These are phyloP conservation scores for Drosera capensis DNA, from an alignment of 148 eudicot genomes.

Conservation along the genomic window DNA sequence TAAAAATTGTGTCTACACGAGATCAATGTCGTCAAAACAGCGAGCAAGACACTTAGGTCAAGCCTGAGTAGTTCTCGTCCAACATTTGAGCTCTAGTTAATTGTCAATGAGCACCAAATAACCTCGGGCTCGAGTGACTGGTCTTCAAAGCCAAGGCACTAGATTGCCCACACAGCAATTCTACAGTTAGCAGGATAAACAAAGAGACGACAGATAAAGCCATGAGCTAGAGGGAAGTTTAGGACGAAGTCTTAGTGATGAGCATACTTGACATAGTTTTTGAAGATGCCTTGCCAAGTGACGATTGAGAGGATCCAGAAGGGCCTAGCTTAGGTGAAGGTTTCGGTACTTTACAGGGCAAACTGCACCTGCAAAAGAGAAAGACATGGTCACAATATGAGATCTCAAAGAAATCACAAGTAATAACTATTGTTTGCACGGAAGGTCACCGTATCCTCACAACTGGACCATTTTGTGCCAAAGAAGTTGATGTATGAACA, in stretches of 20 bases:
- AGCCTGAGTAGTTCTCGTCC: no score
- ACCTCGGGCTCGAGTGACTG: no score
- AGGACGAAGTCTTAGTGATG: not conserved
- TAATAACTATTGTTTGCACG: not conserved
- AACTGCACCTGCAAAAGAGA: conserved; percentile 26
- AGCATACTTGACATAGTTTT: conserved; percentile 50
- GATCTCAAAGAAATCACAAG: not conserved
- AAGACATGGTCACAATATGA: not conserved
- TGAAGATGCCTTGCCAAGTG: conserved; percentile 32
- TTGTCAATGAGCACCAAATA: no score
- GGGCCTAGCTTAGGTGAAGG: conserved; percentile 43
- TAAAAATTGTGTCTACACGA: no score
- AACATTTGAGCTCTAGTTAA: no score
- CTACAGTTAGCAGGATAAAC: not conserved
- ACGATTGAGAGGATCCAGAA: conserved; percentile 31
- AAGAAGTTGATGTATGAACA: no score
- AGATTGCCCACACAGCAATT: no score
- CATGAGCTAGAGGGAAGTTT: not conserved
- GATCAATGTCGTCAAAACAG: no score
- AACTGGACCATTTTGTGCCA: not conserved
- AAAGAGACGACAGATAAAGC: not conserved
- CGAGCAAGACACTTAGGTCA: no score
- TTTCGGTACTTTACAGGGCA: conserved; percentile 51
- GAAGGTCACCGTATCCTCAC: not conserved
- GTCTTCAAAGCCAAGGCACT: no score